Evolutionary conservation across 2,329 filamentous ascomycete genomes (phyloP), one percentile per base, ranked within the genome.

Genomic region (Claviceps sorghi): DNA sequence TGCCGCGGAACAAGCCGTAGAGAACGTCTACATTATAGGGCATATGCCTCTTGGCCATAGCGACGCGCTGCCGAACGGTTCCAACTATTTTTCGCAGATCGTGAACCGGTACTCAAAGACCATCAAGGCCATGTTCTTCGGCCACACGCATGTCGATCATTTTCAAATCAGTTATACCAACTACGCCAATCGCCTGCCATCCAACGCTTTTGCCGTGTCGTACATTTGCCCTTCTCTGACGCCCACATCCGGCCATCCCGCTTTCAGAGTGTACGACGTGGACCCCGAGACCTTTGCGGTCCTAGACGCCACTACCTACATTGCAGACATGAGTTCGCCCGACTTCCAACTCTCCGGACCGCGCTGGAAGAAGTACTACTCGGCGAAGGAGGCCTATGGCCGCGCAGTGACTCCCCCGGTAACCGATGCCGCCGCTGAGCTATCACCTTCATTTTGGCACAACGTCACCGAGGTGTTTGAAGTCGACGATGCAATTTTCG

Each of bases 381-480:
- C 75, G 1, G 77, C 74, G 17, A 76, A 73, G 58, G 72, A 72
- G 44, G 65, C 66, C 10, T 80, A 80, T 58, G 76, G 75, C 6
- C 56, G 67, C 0, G 63, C 71, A 1, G 61, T 75, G 7, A 59
- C 54, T 29, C 70, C 73, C 42, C 68, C 72, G 0, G 54, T 72
- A 1, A 59, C 59, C 10, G 55, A 62, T 34, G 26, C 61, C 2
- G 61, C 61, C 5, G 66, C 67, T 4, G 62, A 80, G 56, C 68
- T 82, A 21, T 75, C 72, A 0, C 72, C 77, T 0, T 71, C 71
- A 1, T 79, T 79, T 63, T 80, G 78, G 77, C 77, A 80, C 60
- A 73, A 77, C 58, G 65, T 80, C 29, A 80, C 77, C 0, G 64
- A 64, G 0, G 61, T 65, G 1, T 70, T 80, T 46, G 71, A 75